Evolutionary conservation across 2,329 filamentous ascomycete genomes (phyloP), one percentile per base, ranked within the genome.

Genomic region (Aspergillus texensis): DNA sequence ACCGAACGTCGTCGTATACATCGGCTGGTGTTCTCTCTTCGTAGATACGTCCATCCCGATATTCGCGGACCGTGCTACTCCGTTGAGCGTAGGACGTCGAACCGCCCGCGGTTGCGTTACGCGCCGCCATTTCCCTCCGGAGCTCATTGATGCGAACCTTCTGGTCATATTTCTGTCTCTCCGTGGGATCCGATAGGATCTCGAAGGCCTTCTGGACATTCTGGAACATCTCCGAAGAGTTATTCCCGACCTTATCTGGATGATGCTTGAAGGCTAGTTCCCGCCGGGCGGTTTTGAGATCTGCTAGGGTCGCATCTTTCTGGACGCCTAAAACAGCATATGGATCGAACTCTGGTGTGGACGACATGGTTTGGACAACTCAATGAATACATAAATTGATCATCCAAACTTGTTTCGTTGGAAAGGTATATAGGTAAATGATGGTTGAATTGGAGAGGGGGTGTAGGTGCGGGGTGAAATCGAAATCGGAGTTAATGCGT

Each of bases 171-270:
- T 89, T 88, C 63, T 82, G 79, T 64, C 92, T 85, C 74, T 89
- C 88, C 8, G 81, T 83, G 32, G 94, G 91, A 74, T 97, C 90
- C 72, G 88, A 91, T 65, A 99, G 86, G 34, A 95, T 84, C 79
- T 98, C 95, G 79, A 97, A 99, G 57, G 95, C 94, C 71, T 94
- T 88, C 77, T 97, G 94, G 39, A 98, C 92, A 75, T 88, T 89
- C 79, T 97, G 93, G 74, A 98, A 99, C 78, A 96, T 90, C 70
- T 93, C 87, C 79, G 91, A 82, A 19, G 87, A 83, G 59, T 90
- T 88, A 72, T 96, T 88, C 69, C 93, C 89, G 66, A 96, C 88
- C 81, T 97, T 96, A 83, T 97, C 94, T 39, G 94, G 94, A 71
- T 97, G 94, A 75, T 91, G 94, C 77, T 91, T 93, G 70, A 97